Evolutionary conservation across 208 protist genomes (phyloP).

Genomic region (Angomonas ambiguus): DNA sequence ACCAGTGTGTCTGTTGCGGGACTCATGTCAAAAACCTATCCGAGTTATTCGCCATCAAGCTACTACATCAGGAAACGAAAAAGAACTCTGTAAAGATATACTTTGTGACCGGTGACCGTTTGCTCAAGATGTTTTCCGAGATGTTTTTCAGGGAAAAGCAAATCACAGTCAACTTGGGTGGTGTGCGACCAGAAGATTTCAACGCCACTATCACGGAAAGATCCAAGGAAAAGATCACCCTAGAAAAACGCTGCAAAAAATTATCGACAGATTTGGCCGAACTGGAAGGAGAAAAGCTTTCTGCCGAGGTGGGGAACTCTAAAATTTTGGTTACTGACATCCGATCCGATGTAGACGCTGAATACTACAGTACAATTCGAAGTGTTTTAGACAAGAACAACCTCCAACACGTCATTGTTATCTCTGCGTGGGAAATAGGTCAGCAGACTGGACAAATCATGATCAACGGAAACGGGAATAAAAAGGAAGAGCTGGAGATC

Average conservation of each 20-base stretch:
- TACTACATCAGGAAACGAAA: slow-evolving; percentile 81
- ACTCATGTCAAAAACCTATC: slow-evolving; percentile 70
- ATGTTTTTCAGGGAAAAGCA: slow-evolving; percentile 66
- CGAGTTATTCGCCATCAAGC: slow-evolving; percentile 65
- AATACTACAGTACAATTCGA: background rate
- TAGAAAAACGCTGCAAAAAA: slow-evolving; percentile 53
- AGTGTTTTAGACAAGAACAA: background rate
- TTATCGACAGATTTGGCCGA: slow-evolving; percentile 55
- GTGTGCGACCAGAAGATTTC: slow-evolving; percentile 57
- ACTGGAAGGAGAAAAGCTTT: slow-evolving; percentile 31
- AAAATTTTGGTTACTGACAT: background rate
- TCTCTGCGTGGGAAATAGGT: slow-evolving; percentile 50
- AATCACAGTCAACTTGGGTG: slow-evolving; percentile 61
- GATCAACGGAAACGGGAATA: slow-evolving; percentile 41
- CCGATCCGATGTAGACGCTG: slow-evolving; percentile 17
- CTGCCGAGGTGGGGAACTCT: background rate
- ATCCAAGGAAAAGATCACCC: slow-evolving; percentile 36
- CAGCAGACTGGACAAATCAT: slow-evolving; percentile 52
- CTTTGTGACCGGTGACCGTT: slow-evolving; percentile 75
- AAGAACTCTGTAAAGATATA: slow-evolving; percentile 67
- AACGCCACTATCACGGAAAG: slow-evolving; percentile 32
- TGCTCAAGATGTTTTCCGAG: slow-evolving; percentile 31
- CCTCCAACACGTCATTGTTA: slow-evolving; percentile 26
- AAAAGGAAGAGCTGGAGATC: slow-evolving; percentile 27
- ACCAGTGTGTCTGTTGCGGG: slow-evolving; percentile 84